These are phyloP conservation scores for Phenoliferia sp. DNA, from an alignment of 1,284 basidiomycete genomes.

Conservation along the genomic window DNA sequence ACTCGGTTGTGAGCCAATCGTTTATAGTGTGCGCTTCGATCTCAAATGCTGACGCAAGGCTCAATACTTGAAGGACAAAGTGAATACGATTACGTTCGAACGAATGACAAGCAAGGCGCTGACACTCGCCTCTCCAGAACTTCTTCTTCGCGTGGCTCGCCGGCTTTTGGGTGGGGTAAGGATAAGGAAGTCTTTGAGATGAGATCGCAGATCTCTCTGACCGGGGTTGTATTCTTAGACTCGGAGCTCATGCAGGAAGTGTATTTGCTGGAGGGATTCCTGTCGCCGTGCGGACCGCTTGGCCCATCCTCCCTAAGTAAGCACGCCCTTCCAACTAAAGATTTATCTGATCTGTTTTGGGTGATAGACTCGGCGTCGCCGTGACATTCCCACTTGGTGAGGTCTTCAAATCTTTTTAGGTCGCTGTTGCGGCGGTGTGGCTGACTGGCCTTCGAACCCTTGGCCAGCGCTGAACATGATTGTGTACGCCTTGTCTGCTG, in stretches of 20 bases:
- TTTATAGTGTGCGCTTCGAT: no score
- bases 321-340: neutral
- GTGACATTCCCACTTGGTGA: neutral
- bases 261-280: neutral
- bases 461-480: neutral
- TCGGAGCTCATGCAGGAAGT: neutral
- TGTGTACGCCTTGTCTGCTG: neutral
- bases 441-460: neutral
- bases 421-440: neutral
- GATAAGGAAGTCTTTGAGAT: neutral
- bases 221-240: neutral
- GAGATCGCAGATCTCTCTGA: no score
- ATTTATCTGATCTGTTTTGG: neutral
- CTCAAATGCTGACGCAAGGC: neutral
- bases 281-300: neutral
- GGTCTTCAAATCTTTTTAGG: neutral
- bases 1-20: neutral
- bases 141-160: neutral
- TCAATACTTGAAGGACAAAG: neutral
- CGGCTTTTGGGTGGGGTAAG: neutral
- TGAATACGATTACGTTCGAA: neutral
- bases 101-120: neutral
- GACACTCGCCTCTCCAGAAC: neutral
- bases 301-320: neutral
- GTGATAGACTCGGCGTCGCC: neutral